Evolutionary conservation across 2,329 filamentous ascomycete genomes (phyloP).

Genomic region (Cadophora sp.): DNA sequence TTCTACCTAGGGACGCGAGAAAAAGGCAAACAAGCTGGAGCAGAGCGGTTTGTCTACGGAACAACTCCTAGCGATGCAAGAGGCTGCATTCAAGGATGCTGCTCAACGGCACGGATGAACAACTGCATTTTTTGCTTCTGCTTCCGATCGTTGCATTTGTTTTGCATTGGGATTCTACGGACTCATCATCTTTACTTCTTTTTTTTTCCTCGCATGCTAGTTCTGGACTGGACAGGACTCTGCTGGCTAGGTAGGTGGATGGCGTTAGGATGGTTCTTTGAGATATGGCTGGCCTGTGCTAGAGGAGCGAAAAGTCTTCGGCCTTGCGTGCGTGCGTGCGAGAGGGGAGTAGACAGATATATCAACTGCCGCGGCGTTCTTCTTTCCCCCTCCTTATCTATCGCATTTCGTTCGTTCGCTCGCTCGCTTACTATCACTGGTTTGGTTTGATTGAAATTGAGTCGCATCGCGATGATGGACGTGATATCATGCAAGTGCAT

Average conservation of each 20-base stretch:
- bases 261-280: slow-evolving; percentile 7
- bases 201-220: not conserved
- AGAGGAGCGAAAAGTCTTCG: slow-evolving; percentile 1
- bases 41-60: slow-evolving; percentile 92
- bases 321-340: not conserved
- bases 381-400: not conserved
- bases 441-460: not conserved
- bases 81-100: slow-evolving; percentile 88
- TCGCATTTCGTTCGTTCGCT: too few relatives aligned
- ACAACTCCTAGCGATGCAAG: slow-evolving; percentile 85
- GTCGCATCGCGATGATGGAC: not conserved
- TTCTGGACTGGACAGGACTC: slow-evolving; percentile 6
- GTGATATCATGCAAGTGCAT: not conserved
- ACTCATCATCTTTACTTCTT: not conserved
- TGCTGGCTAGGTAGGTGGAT: not conserved
- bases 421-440: not conserved
- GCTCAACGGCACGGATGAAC: slow-evolving; percentile 44
- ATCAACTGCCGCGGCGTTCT: slow-evolving; percentile 11
- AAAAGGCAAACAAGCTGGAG: slow-evolving; percentile 97
- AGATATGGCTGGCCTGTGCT: not conserved
- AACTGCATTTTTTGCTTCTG: not conserved
- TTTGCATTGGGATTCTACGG: not conserved
- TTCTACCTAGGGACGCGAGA: slow-evolving; percentile 77
- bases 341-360: not conserved
- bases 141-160: not conserved